A percentile compares a stretch with the other conserved stretches of the same genome.
Conservation (phyloP, 495 filamentous ascomycete species). For the Articulospora tetracladia region DNA sequence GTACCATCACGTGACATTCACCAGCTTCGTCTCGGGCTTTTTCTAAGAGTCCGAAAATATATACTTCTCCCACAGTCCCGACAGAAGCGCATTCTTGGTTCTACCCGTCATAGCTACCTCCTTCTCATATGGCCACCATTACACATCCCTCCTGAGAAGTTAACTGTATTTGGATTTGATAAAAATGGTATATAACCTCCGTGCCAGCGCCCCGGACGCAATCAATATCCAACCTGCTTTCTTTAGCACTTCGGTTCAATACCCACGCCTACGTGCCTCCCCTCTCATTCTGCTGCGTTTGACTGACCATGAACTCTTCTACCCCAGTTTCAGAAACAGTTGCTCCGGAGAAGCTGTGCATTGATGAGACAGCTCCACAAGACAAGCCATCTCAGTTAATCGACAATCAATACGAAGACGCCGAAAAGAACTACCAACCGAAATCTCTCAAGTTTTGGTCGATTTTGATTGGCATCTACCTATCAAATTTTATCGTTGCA, state of each 20-base stretch:
- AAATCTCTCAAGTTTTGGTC: conserved; percentile 31
- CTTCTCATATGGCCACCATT: not conserved
- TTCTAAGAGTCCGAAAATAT: conserved; percentile 7
- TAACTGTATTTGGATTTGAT: not conserved
- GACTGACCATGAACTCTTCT: conserved; percentile 1
- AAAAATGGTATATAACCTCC: not conserved
- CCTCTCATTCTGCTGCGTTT: too few relatives aligned
- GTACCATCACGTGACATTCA: not conserved
- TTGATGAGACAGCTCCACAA: not conserved
- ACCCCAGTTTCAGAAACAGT: not conserved
- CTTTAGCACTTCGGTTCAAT: too few relatives aligned
- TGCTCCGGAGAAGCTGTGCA: not conserved
- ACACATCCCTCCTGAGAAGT: not conserved
- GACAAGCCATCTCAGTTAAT: not conserved
- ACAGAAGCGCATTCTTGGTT: not conserved
- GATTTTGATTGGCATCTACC: conserved; percentile 28
- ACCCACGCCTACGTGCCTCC: too few relatives aligned
- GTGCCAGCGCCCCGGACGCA: not conserved
- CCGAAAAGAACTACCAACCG: conserved; percentile 36
- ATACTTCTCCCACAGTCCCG: not conserved
- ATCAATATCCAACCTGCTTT: not conserved
- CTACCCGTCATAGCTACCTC: not conserved
- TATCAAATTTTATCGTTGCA: conserved; percentile 54
- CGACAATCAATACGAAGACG: conserved; percentile 33
- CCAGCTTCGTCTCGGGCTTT: not conserved